phyloP scores from a whole-genome alignment of 169 alveolate species.

The Babesia bigemina region DNA sequence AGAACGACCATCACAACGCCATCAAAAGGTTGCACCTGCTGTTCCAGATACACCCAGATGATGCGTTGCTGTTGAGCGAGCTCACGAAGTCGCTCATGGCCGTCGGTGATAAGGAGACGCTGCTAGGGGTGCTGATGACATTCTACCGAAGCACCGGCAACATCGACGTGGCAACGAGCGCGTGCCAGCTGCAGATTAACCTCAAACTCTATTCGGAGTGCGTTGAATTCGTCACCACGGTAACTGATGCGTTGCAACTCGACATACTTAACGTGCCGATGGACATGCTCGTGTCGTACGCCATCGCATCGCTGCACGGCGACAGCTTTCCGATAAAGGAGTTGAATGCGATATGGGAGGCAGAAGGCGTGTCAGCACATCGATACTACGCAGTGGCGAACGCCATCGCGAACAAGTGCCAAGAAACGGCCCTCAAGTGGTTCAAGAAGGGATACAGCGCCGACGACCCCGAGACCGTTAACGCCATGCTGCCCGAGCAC shows the following conservation, averaged over 20 bases:
- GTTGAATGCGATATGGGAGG: conserved; percentile 26
- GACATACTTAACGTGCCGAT: conserved; percentile 19
- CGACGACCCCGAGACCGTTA: conserved; percentile 12
- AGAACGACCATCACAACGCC: conserved; percentile 62
- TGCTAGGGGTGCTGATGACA: conserved; percentile 44
- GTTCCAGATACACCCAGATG: conserved; percentile 58
- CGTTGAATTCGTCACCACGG: conserved; percentile 9
- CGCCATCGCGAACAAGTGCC: conserved; percentile 20
- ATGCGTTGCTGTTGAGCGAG: conserved; percentile 47
- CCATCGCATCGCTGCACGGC: conserved; percentile 34
- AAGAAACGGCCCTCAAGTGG: conserved; percentile 54
- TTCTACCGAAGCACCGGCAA: conserved; percentile 35
- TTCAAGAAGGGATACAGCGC: conserved; percentile 47
- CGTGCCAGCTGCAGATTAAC: conserved; percentile 32
- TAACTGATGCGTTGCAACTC: conserved; percentile 9
- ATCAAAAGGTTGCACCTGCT: conserved; percentile 40
- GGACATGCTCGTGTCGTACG: conserved; percentile 44
- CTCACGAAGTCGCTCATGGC: conserved; percentile 45
- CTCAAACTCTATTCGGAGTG: conserved; percentile 47
- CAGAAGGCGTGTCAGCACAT: conserved; percentile 3
- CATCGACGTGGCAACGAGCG: conserved; percentile 30
- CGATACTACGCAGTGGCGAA: conserved; percentile 25
- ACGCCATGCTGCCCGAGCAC: conserved; percentile 18
- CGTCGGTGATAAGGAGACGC: conserved; percentile 56
- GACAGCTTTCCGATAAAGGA: conserved; percentile 30